phyloP scores from a whole-genome alignment of 2,329 filamentous ascomycete genomes.

The Endocalyx cinctus region DNA sequence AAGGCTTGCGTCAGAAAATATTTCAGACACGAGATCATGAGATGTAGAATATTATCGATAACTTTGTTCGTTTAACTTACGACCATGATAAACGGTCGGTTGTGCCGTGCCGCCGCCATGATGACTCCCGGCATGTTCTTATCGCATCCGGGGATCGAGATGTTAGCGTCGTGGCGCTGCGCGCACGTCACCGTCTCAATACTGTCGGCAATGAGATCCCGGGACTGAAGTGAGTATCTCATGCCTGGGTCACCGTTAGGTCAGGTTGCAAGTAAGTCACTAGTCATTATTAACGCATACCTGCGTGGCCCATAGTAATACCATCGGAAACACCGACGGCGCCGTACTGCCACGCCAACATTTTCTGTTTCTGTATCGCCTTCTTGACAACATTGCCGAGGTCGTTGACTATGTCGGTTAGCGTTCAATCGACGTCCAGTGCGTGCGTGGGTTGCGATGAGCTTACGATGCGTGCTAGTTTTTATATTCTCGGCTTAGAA shows the following conservation, averaged over 20 bases:
- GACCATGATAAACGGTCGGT: constrained; percentile 90
- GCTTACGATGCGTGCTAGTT: constrained; percentile 26
- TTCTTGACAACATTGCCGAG: constrained; percentile 85
- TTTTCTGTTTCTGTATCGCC: constrained; percentile 72
- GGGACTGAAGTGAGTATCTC: constrained; percentile 85
- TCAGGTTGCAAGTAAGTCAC: not conserved
- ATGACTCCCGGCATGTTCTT: constrained; percentile 96
- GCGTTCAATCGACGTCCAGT: not conserved
- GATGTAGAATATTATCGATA: too few species aligned
- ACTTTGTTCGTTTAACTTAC: too few species aligned
- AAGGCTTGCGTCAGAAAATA: not conserved
- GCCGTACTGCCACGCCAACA: constrained; percentile 94
- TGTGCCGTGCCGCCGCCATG: constrained; percentile 88
- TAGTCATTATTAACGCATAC: constrained; percentile 39
- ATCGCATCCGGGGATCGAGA: constrained; percentile 89
- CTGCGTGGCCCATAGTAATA: constrained; percentile 93
- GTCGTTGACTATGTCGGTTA: constrained; percentile 62
- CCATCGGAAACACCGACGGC: constrained; percentile 85
- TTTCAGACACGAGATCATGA: too few species aligned
- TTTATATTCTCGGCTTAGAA: constrained; percentile 5
- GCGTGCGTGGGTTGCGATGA: too few species aligned
- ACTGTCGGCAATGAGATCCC: constrained; percentile 90
- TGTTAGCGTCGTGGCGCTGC: constrained; percentile 89
- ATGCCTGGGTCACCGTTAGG: constrained; percentile 59
- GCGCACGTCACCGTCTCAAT: constrained; percentile 92